A percentile compares a stretch with the other conserved stretches of the same genome.
These are phyloP conservation scores for Blumeria graminis DNA, from an alignment of 2,329 filamentous ascomycete species.

Conservation along the genomic window DNA sequence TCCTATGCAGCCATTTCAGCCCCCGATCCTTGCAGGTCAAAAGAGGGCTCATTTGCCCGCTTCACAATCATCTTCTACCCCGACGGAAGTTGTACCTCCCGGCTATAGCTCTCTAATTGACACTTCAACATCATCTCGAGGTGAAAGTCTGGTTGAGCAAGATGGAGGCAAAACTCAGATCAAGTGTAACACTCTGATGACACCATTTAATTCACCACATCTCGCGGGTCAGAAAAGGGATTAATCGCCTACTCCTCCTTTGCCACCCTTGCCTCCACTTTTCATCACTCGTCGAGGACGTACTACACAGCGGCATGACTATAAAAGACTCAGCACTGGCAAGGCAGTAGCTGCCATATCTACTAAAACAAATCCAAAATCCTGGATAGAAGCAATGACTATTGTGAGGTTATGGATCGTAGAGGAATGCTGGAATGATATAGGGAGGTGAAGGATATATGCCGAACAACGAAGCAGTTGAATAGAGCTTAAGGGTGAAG, in stretches of 20 bases:
- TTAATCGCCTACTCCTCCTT: neutral
- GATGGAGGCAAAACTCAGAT: neutral
- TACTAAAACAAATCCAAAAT: neutral
- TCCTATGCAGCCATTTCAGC: neutral
- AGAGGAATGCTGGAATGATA: no score
- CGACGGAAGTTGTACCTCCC: neutral
- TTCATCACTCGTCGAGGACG: neutral
- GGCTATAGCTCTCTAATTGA: neutral
- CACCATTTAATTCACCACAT: neutral
- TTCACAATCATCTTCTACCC: neutral
- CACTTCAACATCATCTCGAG: neutral
- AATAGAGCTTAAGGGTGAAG: no score
- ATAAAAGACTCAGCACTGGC: neutral
- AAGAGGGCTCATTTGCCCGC: neutral
- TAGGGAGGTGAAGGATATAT: no score
- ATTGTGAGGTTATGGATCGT: no score
- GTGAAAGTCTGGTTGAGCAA: neutral
- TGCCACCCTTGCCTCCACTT: neutral
- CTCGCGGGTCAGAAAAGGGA: neutral
- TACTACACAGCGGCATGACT: neutral
- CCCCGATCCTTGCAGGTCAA: neutral
- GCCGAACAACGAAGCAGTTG: no score
- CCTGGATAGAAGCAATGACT: neutral
- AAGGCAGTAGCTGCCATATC: neutral
- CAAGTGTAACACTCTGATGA: neutral